Percentiles rank a stretch among this genome's conserved stretches.
phyloP scores from a whole-genome alignment of 352 stramenopile species.

The Phytophthora macrochlamydospora region DNA sequence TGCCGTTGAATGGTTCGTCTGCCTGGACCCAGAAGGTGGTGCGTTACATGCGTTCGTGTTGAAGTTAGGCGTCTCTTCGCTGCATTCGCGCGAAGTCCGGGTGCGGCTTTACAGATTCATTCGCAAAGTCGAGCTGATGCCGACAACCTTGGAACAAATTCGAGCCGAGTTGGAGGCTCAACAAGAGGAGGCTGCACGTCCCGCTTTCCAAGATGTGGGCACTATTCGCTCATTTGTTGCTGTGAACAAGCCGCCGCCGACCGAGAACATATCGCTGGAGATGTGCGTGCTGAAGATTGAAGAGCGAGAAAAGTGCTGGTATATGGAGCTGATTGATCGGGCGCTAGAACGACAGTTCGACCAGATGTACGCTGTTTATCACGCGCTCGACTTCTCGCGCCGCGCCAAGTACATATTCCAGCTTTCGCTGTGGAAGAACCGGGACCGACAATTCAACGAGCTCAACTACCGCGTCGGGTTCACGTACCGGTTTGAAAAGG shows the following conservation, averaged over 20 bases:
- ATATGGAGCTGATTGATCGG: slow-evolving; percentile 9
- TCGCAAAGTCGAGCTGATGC: background rate
- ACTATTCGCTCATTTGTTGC: background rate
- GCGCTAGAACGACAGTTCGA: background rate
- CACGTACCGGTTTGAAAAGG: slow-evolving; percentile 15
- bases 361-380: background rate
- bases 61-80: too few species aligned
- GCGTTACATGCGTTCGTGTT: too few species aligned
- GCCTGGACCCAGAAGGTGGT: too few species aligned
- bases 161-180: slow-evolving; percentile 3
- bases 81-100: too few species aligned
- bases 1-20: too few species aligned
- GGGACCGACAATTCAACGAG: slow-evolving; percentile 2
- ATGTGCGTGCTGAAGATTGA: slow-evolving; percentile 10
- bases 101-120: too few species aligned
- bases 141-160: slow-evolving; percentile 6
- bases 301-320: slow-evolving; percentile 5
- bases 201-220: background rate
- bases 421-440: slow-evolving; percentile 12
- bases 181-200: slow-evolving; percentile 8
- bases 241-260: background rate
- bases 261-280: slow-evolving; percentile 2
- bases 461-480: slow-evolving; percentile 3
- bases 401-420: slow-evolving; percentile 11
- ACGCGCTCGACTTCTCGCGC: background rate